These are phyloP conservation scores for Hortiboletus campestris DNA, from an alignment of 768 basidiomycete species.

Conservation along the genomic window DNA sequence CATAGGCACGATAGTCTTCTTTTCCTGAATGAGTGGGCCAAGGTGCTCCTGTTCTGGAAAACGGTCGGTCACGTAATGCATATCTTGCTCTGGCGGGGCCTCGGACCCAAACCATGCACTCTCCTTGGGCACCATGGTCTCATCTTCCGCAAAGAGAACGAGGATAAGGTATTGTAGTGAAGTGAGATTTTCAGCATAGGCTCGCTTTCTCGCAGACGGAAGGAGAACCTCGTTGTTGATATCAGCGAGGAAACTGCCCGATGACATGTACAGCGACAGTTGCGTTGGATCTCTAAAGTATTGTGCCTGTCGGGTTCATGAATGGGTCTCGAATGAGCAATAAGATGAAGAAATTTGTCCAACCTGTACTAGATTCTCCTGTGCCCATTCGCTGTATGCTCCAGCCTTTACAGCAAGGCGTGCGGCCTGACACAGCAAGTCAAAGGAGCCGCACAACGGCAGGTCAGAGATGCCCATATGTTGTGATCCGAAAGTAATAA, in stretches of 20 bases:
- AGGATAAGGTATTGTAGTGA: slow-evolving; percentile 68
- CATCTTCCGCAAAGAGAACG: slow-evolving; percentile 68
- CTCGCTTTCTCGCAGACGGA: slow-evolving; percentile 48
- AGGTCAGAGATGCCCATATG: slow-evolving; percentile 86
- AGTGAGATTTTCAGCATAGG: slow-evolving; percentile 59
- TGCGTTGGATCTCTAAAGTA: slow-evolving; percentile 77
- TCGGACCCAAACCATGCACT: slow-evolving; percentile 85
- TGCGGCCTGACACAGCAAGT: slow-evolving; percentile 69
- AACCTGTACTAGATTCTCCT: slow-evolving; percentile 73
- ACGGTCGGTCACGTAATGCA: neutral
- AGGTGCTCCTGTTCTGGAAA: slow-evolving; percentile 13
- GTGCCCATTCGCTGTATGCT: slow-evolving; percentile 75
- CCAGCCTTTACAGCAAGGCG: slow-evolving; percentile 58
- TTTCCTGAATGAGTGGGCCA: slow-evolving; percentile 15
- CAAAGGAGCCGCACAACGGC: slow-evolving; percentile 59
- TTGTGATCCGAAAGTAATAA: slow-evolving; percentile 85
- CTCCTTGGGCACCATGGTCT: slow-evolving; percentile 81
- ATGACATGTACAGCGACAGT: slow-evolving; percentile 52
- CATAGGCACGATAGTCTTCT: slow-evolving; percentile 62
- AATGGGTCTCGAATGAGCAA: neutral
- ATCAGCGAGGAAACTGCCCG: slow-evolving; percentile 65
- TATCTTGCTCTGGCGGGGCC: slow-evolving; percentile 38
- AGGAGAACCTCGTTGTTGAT: slow-evolving; percentile 74
- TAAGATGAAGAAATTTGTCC: neutral
- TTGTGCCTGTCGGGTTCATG: slow-evolving; percentile 56